phyloP scores from a whole-genome alignment of 345 rosid genomes.

The Isatis tinctoria region DNA sequence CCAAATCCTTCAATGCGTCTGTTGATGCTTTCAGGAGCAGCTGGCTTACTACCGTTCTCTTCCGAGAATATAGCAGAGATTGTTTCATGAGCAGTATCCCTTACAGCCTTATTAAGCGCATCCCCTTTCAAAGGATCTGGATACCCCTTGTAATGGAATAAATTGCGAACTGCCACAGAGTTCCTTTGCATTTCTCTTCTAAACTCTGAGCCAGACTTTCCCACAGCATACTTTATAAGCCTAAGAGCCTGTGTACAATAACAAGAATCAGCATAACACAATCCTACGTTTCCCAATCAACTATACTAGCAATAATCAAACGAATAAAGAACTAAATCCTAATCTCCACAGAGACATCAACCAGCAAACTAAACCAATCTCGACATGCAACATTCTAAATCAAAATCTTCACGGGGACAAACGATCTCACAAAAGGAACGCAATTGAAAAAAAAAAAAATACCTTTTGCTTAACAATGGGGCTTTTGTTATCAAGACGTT shows the following conservation, averaged over 20 bases:
- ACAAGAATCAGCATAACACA: slow-evolving; percentile 21
- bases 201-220: slow-evolving; percentile 87
- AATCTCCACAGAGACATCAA: not conserved
- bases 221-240: slow-evolving; percentile 79
- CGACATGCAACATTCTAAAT: slow-evolving; percentile 16
- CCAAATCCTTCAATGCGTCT: slow-evolving; percentile 94
- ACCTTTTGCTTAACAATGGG: slow-evolving; percentile 98
- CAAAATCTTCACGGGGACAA: not conserved
- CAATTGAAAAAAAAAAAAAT: not conserved
- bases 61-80: slow-evolving; percentile 78
- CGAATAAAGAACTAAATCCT: not conserved
- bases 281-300: not conserved
- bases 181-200: slow-evolving; percentile 96
- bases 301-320: not conserved
- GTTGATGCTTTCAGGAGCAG: slow-evolving; percentile 56
- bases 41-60: slow-evolving; percentile 64
- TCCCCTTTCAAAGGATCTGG: slow-evolving; percentile 87
- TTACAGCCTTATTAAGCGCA: slow-evolving; percentile 88
- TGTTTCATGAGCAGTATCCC: slow-evolving; percentile 87
- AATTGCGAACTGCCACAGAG: slow-evolving; percentile 74
- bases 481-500: slow-evolving; percentile 88
- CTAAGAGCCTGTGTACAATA: slow-evolving; percentile 60
- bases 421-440: slow-evolving; percentile 1
- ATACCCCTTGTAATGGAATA: slow-evolving; percentile 84
- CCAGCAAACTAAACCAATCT: not conserved